Evolutionary conservation across 1,139 yeast species (phyloP).

Genomic region (Lodderomyces beijingensis): DNA sequence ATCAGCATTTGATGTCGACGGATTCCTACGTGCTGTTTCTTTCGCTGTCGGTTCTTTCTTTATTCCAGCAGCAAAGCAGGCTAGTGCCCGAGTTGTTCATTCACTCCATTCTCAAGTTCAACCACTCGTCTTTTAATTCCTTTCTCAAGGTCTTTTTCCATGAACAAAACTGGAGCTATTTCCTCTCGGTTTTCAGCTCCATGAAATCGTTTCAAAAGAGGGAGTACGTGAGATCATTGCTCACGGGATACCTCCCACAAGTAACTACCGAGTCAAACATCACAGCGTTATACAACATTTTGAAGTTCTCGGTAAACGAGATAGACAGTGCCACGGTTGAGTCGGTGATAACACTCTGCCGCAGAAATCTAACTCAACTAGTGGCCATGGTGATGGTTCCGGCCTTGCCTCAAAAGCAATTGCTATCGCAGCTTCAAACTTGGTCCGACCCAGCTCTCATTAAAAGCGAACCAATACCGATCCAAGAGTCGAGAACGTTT

Average conservation of each 20-base stretch:
- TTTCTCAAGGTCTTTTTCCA: slow-evolving; percentile 25
- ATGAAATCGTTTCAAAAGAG: slow-evolving; percentile 29
- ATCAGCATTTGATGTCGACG: slow-evolving; percentile 16
- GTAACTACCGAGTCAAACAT: slow-evolving; percentile 6
- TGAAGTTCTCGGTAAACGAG: slow-evolving; percentile 13
- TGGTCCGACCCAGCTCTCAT: slow-evolving; percentile 32
- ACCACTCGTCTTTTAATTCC: slow-evolving; percentile 14
- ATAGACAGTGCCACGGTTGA: slow-evolving; percentile 15
- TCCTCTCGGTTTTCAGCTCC: slow-evolving; percentile 14
- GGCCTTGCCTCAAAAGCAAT: slow-evolving; percentile 8
- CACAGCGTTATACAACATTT: slow-evolving; percentile 9
- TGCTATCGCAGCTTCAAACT: slow-evolving; percentile 14
- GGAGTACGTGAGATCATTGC: slow-evolving; percentile 13
- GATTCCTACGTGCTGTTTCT: slow-evolving; percentile 22
- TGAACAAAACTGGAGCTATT: slow-evolving; percentile 17
- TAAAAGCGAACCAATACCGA: slow-evolving; percentile 29
- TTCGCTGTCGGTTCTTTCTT: slow-evolving; percentile 11
- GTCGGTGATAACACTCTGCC: slow-evolving; percentile 7
- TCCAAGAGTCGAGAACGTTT: slow-evolving; percentile 34
- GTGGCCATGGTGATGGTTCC: slow-evolving; percentile 10
- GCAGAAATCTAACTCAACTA: slow-evolving; percentile 7
- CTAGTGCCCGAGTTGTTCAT: slow-evolving; percentile 17
- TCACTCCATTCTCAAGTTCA: slow-evolving; percentile 22
- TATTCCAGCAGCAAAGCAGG: slow-evolving; percentile 10
- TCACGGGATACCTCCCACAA: slow-evolving; percentile 4